Conservation (phyloP, 441 rosid species). For the Adansonia rubrostipa region DNA sequence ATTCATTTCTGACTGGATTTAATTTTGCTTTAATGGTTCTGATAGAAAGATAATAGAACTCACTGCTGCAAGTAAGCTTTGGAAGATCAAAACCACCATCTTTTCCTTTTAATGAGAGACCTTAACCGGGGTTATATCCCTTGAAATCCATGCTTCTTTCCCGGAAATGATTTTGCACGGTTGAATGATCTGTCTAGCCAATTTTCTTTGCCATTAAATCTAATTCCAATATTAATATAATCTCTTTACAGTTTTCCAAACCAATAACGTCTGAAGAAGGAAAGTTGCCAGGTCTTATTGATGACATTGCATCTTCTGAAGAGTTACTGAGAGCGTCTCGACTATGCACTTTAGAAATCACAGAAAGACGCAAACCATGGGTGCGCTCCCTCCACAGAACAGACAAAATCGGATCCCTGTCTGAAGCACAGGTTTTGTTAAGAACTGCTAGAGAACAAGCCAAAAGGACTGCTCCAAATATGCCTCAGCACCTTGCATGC, state of each 20-base stretch:
- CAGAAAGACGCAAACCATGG: conserved; percentile 77
- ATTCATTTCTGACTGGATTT: background rate
- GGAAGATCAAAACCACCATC: background rate
- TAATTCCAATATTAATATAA: conserved; percentile 12
- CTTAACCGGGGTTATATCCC: background rate
- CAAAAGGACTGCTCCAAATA: conserved; percentile 74
- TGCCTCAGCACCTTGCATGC: conserved; percentile 89
- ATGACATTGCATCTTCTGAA: conserved; percentile 69
- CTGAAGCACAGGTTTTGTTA: conserved; percentile 74
- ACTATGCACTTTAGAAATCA: conserved; percentile 81
- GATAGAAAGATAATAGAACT: background rate
- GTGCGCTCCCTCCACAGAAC: conserved; percentile 77
- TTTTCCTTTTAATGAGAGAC: background rate
- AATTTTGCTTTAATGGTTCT: conserved; percentile 10
- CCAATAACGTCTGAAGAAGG: conserved; percentile 89
- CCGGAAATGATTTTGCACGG: background rate
- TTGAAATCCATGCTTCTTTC: background rate
- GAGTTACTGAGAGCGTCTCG: conserved; percentile 78
- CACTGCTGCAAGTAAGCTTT: conserved; percentile 12
- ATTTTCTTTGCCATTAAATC: background rate
- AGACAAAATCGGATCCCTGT: conserved; percentile 81
- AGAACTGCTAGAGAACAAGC: conserved; percentile 69
- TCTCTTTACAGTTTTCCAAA: conserved; percentile 68
- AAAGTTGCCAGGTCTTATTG: conserved; percentile 77
- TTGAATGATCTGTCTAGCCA: background rate